Evolutionary conservation across 1,284 basidiomycete species (phyloP), one percentile per base, ranked within the genome.

Genomic region (Mycena sp.): DNA sequence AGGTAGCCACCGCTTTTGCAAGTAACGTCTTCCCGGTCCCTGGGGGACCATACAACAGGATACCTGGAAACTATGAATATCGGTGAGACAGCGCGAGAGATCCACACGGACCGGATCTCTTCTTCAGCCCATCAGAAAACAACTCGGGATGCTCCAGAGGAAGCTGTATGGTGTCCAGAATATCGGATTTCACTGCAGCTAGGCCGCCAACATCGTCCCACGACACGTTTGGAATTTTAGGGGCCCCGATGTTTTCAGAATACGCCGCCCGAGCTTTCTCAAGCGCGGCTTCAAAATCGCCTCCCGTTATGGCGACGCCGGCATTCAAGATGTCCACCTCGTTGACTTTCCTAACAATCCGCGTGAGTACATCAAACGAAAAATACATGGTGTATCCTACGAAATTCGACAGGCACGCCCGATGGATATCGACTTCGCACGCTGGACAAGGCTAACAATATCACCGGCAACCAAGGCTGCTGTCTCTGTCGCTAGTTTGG

Each of bases 141-240:
- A 99, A 79, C 71, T 99, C 96, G 2, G 98, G 97, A 73, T 95
- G 90, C 63, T 98, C 94, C 26, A 99, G 81, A 0, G 98, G 98
- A 4, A 99, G 81, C 74, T 99, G 96, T 49, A 99, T 94, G 17
- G 97, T 99, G 72, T 99, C 97, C 68, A 99, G 81, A 61, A 99
- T 99, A 71, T 99, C 97, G 44, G 87, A 78, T 77, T 99, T 99
- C 62, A 99, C 95, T 65, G 85, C 81, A 1, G 89, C 90, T 19
- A 99, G 81, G 7, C 98, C 98, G 41, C 98, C 98, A 16, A 99
- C 92, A 74, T 99, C 98, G 77, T 99, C 95, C 98, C 98, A 99
- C 0, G 93, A 88, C 0, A 99, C 96, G 66, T 88, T 94, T 1
- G 98, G 98, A 54, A 99, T 99, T 72, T 94, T 96, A 0, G 98